Evolutionary conservation across 108 stramenopile genomes (phyloP).

Genomic region (Nitzschia sp.): DNA sequence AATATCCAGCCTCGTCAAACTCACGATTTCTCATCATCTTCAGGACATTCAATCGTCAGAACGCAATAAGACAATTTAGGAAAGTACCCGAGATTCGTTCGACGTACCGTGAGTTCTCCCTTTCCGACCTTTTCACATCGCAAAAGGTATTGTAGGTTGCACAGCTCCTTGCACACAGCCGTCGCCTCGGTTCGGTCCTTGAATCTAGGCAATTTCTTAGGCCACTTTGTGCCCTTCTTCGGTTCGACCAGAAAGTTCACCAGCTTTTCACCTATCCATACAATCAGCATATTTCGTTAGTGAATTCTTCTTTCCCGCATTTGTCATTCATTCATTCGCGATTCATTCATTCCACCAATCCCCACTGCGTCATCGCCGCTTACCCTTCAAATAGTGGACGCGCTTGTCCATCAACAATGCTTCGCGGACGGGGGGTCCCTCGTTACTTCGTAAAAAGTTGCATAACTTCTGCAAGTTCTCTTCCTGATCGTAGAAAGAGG

Average conservation of each 20-base stretch:
- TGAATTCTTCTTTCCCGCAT: too few species aligned
- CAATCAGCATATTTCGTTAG: not conserved
- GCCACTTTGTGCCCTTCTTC: constrained; percentile 91
- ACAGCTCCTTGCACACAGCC: constrained; percentile 84
- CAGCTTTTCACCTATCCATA: constrained; percentile 86
- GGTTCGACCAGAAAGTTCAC: constrained; percentile 93
- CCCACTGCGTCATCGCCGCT: constrained; percentile 11
- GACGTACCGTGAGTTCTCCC: constrained; percentile 84
- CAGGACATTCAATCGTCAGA: not conserved
- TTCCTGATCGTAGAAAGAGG: constrained; percentile 77
- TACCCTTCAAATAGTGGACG: constrained; percentile 97
- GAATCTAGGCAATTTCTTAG: constrained; percentile 83
- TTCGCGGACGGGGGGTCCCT: constrained; percentile 87
- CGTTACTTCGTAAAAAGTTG: constrained; percentile 76
- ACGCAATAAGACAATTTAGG: too few species aligned
- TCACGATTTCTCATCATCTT: constrained; percentile 81
- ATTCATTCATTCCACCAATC: not conserved
- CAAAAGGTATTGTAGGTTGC: constrained; percentile 85
- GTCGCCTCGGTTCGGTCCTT: constrained; percentile 82
- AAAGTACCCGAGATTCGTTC: too few species aligned
- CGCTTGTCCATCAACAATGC: constrained; percentile 94
- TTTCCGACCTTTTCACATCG: constrained; percentile 92
- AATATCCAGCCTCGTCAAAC: constrained; percentile 93
- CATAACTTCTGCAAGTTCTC: constrained; percentile 85
- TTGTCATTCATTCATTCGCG: too few species aligned